Conservation (phyloP, 495 filamentous ascomycete species). For the Penicillium arizonense region DNA sequence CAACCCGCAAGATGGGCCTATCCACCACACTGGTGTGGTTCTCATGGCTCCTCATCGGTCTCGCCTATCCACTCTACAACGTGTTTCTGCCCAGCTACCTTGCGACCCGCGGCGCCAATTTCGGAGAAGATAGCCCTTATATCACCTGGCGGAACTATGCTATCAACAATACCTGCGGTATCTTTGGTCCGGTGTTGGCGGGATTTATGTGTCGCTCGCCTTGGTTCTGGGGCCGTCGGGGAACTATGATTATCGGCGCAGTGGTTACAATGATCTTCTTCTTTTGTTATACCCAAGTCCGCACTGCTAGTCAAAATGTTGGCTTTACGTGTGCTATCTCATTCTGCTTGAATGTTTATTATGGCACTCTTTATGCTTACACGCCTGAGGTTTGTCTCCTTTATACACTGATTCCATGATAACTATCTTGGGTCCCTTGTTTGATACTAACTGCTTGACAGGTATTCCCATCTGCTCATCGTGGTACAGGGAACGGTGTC, state of each 20-base stretch:
- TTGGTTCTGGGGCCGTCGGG: slow-evolving; percentile 55
- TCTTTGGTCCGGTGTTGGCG: slow-evolving; percentile 64
- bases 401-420: neutral
- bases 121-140: slow-evolving; percentile 46
- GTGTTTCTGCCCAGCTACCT: slow-evolving; percentile 61
- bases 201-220: slow-evolving; percentile 60
- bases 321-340: slow-evolving; percentile 65
- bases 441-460: slow-evolving; percentile 8
- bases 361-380: slow-evolving; percentile 68
- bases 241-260: slow-evolving; percentile 66
- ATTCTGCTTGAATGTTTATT: slow-evolving; percentile 70
- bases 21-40: slow-evolving; percentile 66
- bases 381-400: slow-evolving; percentile 39
- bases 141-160: slow-evolving; percentile 72
- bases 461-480: slow-evolving; percentile 61
- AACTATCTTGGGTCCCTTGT: neutral
- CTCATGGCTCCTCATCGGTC: slow-evolving; percentile 67
- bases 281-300: slow-evolving; percentile 66
- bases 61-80: slow-evolving; percentile 69
- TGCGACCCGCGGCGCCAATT: slow-evolving; percentile 41
- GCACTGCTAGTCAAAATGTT: slow-evolving; percentile 56
- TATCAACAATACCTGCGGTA: slow-evolving; percentile 60
- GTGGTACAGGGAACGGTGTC: slow-evolving; percentile 69
- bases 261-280: slow-evolving; percentile 64
- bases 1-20: slow-evolving; percentile 56